Evolutionary conservation across 2,329 filamentous ascomycete species (phyloP).

Genomic region (Leptographium wingfieldii): DNA sequence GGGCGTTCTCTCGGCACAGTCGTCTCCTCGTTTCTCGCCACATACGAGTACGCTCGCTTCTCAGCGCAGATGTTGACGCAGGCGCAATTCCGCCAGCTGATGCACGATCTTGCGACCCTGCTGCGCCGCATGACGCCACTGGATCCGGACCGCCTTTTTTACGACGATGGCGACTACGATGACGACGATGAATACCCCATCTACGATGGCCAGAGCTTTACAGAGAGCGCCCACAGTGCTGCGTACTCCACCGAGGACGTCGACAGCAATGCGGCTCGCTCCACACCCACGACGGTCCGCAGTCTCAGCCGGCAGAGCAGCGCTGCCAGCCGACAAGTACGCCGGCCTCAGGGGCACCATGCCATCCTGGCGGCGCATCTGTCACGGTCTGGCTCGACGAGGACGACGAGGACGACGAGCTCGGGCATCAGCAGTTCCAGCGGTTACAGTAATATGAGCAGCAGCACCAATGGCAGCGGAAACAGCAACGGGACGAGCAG

Average conservation of each 20-base stretch:
- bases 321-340: too few relatives aligned
- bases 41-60: conserved; percentile 80
- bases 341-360: not conserved
- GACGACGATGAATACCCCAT: conserved; percentile 9
- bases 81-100: conserved; percentile 60
- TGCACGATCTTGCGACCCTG: conserved; percentile 73
- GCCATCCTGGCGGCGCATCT: not conserved
- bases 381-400: not conserved
- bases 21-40: conserved; percentile 52
- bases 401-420: not conserved
- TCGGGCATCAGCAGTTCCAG: not conserved
- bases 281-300: conserved; percentile 33
- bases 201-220: conserved; percentile 17
- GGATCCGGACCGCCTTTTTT: conserved; percentile 37
- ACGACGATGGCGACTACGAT: conserved; percentile 12
- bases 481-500: not conserved
- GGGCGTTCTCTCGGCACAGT: conserved; percentile 9
- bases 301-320: conserved; percentile 3
- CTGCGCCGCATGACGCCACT: conserved; percentile 62
- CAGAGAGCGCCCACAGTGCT: conserved; percentile 11
- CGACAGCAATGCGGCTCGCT: conserved; percentile 32
- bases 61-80: conserved; percentile 58
- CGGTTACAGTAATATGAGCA: not conserved
- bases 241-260: conserved; percentile 23
- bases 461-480: not conserved